Percentiles rank a stretch among this genome's conserved stretches.
These are phyloP conservation scores for Trebouxia sp. DNA, from an alignment of 139 green algal species.

Conservation along the genomic window DNA sequence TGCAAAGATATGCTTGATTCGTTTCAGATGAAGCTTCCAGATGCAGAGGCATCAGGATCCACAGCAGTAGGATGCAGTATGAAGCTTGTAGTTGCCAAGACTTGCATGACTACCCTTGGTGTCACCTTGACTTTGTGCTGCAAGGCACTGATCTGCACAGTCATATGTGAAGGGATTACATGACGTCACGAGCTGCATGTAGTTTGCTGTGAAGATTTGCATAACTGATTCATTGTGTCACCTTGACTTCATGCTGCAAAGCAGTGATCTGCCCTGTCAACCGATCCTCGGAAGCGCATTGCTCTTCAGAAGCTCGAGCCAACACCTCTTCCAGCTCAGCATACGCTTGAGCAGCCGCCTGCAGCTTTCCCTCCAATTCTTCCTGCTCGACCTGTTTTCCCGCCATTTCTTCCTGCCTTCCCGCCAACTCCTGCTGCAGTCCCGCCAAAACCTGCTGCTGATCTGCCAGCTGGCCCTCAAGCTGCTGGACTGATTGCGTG, in stretches of 20 bases:
- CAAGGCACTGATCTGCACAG: too few relatives aligned
- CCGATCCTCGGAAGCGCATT: background rate
- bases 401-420: background rate
- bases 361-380: background rate
- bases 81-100: too few relatives aligned
- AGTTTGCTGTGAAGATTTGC: background rate
- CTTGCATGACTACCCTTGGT: too few relatives aligned
- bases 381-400: background rate
- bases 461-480: background rate
- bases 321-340: slow-evolving; percentile 8
- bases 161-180: too few relatives aligned
- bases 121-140: too few relatives aligned
- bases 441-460: background rate
- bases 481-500: too few relatives aligned
- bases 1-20: too few relatives aligned
- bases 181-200: too few relatives aligned
- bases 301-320: background rate
- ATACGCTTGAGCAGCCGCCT: background rate
- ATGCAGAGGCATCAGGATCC: too few relatives aligned
- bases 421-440: slow-evolving; percentile 2
- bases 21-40: too few relatives aligned
- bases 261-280: background rate
- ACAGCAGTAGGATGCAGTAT: too few relatives aligned
- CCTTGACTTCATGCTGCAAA: slow-evolving; percentile 2
- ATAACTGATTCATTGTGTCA: background rate